Evolutionary conservation across 2,329 filamentous ascomycete genomes (phyloP), one percentile per base, ranked within the genome.

Genomic region (Aspergillus nomiae): DNA sequence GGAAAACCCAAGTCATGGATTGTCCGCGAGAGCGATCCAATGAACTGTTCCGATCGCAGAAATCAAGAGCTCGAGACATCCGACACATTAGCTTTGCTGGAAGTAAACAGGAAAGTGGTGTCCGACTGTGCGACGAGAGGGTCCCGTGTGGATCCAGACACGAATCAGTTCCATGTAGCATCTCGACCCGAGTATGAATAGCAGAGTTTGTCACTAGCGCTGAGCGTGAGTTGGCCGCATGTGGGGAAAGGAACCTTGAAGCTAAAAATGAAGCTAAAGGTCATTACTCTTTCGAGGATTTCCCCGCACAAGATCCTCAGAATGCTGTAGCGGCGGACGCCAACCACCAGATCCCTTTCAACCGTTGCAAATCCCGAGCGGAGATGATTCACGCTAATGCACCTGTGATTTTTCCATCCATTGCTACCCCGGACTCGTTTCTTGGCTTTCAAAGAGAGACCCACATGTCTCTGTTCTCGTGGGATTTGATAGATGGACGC

Each of bases 401-500:
- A 43, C 14, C 43, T 8, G 50, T 26, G 24, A 36, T 60, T 60
- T 60, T 60, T 60, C 58, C 58, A 55, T 55, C 58, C 58, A 60
- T 53, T 45, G 24, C 50, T 21, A 32, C 28, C 59, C 56, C 60
- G 32, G 51, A 24, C n/a, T 55, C 24, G n/a, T 24, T 55, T 24
- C 51, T 55, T 55, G 51, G 51, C 51, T 38, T 41, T n/a, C 32
- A 14, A 36, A 38, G 9, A 24, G 48, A 19, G 51, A 55, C 51
- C 51, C 51, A 55, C 51, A 38, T 26, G 30, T 38, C 32, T 55
- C 21, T 55, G 32, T 14, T 26, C n/a, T 55, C 32, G 51, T 11
- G 12, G 11, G 10, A 38, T 14, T 55, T 41, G 32, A 55, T 38
- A 55, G 32, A 38, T 41, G 51, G 32, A 26, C 51, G 32, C 21